Evolutionary conservation across 2,329 filamentous ascomycete species (phyloP).

Genomic region (Neurospora sp.): DNA sequence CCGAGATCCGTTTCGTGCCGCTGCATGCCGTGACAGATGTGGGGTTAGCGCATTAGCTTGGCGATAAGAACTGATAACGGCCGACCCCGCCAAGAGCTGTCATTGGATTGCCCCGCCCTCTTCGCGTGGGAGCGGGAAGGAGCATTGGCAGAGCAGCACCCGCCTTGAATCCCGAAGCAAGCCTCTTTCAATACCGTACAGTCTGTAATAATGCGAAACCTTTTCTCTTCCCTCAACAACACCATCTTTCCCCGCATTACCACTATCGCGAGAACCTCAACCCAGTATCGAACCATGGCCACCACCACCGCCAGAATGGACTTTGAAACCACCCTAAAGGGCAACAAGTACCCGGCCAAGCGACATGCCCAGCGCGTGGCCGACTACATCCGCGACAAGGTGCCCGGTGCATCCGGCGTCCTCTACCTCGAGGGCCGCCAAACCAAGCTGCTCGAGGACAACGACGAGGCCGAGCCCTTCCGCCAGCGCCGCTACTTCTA

Average conservation of each 20-base stretch:
- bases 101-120: not conserved
- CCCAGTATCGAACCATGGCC: not conserved
- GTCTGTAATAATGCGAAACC: not conserved
- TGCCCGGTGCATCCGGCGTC: conserved; percentile 56
- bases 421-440: conserved; percentile 84
- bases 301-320: conserved; percentile 12
- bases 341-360: conserved; percentile 75
- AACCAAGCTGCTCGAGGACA: conserved; percentile 77
- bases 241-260: not conserved
- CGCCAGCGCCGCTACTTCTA: conserved; percentile 87
- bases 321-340: conserved; percentile 44
- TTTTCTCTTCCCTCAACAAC: not conserved
- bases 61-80: not conserved
- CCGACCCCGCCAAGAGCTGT: not conserved
- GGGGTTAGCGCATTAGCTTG: not conserved
- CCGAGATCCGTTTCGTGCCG: not conserved
- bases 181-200: not conserved
- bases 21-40: not conserved
- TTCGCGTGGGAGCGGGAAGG: not conserved
- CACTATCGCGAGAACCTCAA: not conserved
- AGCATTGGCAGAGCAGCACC: not conserved
- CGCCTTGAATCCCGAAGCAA: not conserved
- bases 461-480: conserved; percentile 73
- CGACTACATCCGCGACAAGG: conserved; percentile 59
- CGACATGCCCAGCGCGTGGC: conserved; percentile 76